Percentiles rank a stretch among this genome's conserved stretches.
phyloP scores from a whole-genome alignment of 805 yeast species.

The Candida adriatica region DNA sequence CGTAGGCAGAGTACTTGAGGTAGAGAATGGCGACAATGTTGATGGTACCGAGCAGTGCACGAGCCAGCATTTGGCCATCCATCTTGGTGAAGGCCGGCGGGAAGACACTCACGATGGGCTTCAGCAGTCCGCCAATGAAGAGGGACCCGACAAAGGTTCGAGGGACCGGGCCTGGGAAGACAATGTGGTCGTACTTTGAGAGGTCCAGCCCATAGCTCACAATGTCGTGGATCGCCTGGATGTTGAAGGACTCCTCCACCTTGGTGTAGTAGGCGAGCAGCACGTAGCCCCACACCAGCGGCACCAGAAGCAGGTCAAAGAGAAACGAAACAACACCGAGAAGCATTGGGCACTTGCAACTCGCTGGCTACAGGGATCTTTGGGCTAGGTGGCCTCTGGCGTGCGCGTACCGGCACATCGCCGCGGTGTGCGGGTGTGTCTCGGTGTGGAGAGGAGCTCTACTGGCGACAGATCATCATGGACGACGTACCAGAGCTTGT shows the following conservation, averaged over 20 bases:
- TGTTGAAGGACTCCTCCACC: conserved; percentile 89
- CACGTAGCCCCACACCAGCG: conserved; percentile 42
- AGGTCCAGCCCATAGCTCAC: conserved; percentile 50
- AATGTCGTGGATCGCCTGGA: conserved; percentile 85
- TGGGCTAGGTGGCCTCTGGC: too few relatives aligned
- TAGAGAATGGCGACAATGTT: conserved; percentile 49
- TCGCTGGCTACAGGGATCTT: neutral
- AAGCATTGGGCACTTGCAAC: neutral
- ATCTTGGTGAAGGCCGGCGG: conserved; percentile 32
- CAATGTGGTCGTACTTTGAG: conserved; percentile 58
- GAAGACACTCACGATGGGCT: conserved; percentile 26
- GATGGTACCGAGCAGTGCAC: conserved; percentile 56
- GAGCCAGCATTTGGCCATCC: conserved; percentile 44
- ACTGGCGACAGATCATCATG: too few relatives aligned
- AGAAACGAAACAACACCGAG: conserved; percentile 13
- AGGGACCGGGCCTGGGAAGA: conserved; percentile 87
- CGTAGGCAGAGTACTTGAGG: conserved; percentile 36
- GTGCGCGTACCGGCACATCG: too few relatives aligned
- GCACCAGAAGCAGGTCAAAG: conserved; percentile 34
- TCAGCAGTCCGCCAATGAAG: conserved; percentile 40
- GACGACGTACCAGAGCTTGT: conserved; percentile 22
- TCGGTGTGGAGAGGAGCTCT: too few relatives aligned
- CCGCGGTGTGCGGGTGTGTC: too few relatives aligned
- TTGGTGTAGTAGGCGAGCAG: conserved; percentile 73
- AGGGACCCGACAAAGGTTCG: conserved; percentile 75